Base-by-base conservation (phyloP, 371 early-diverging fungal genomes). In the Choanephora cucurbitarum region DNA sequence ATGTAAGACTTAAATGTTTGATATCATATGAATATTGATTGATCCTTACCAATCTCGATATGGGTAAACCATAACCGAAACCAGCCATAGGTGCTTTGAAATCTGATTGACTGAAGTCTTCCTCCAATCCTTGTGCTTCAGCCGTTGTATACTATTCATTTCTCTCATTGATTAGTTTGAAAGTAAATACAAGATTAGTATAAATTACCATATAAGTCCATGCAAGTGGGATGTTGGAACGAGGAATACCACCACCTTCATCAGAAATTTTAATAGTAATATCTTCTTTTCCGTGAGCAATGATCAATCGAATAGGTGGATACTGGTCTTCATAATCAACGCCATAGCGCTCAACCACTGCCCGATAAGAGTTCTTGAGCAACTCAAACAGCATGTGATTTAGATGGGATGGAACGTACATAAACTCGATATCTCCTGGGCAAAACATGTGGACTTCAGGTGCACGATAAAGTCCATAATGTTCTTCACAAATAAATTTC, bases 361-460 rank as follows among this genome's bases (percentile, higher is more conserved):
- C 98, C 39, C 98, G 88, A 56, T 96, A 82, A 23, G 91, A 91
- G 76, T 97, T 97, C 75, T 97, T 97, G 51, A 97, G 74, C 50
- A 97, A 79, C 81, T 97, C 98, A 79, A 97, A 97, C n/a, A 97
- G 58, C 96, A 96, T 95, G 71, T 97, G 98, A 70, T 92, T 94
- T 64, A 97, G 77, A 73, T 96, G 97, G 19, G 89, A 87, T 5
- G 97, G 97, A 37, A 96, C 94, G 70, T 98, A 98, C 92, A 93
- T 95, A 66, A 98, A 96, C 57, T 94, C 88, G 21, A 95, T 82
- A 57, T 91, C 88, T n/a, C 84, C 80, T 5, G 89, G 90, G 62
- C 91, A 91, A 66, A 87, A 84, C 61, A 92, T 77, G 56, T 89
- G 86, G 28, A 96, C 84, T 51, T 87, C 84, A 22, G 95, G 94